Base-by-base conservation (phyloP, 2,329 filamentous ascomycete genomes). In the Cryphonectria naterciae region DNA sequence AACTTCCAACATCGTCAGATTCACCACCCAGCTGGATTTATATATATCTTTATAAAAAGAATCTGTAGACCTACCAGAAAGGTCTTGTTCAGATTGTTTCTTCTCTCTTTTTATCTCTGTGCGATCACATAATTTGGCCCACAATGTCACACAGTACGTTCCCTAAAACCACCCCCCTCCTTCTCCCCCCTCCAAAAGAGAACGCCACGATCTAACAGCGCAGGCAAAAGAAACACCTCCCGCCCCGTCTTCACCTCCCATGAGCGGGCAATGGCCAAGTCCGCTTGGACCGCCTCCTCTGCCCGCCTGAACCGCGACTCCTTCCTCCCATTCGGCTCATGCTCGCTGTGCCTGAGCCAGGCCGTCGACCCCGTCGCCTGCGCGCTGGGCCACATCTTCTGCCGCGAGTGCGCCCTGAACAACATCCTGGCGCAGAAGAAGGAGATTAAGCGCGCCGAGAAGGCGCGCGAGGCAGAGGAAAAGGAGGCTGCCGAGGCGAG, bases 181-280 rank as follows among this genome's bases (percentile, higher is more conserved):
- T 4, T n/a, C 37, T n/a, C 39, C 13, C 19, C 46, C 17, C 22
- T 35, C 65, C 37, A n/a, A 49, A n/a, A 49, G 25, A 22, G 3
- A 41, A 19, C 58, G 15, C 70, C 70, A 68, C 49, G 73, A 58
- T 68, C 71, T 67, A 61, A 76, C 74, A 58, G 65, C 25, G 39
- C 75, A 90, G 88, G 88, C 78, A 97, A 97, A 84, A 90, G 94
- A 76, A 97, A 98, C 83, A 97, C 94, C 61, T 95, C 93, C 61
- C 90, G 95, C 61, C 91, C 94, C 58, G 94, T 98, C 81, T 98
- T 98, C 85, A 98, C 96, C 46, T 91, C 94, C 35, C 90, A 98
- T 83, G 96, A 98, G 83, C 91, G 96, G 75, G 88, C 88, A 67
- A 88, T 95, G 65, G 92, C 97, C 72, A 93, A 94, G 77, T 88